Evolutionary conservation across 2,329 filamentous ascomycete species (phyloP).

Genomic region (Stagonosporopsis tanaceti): DNA sequence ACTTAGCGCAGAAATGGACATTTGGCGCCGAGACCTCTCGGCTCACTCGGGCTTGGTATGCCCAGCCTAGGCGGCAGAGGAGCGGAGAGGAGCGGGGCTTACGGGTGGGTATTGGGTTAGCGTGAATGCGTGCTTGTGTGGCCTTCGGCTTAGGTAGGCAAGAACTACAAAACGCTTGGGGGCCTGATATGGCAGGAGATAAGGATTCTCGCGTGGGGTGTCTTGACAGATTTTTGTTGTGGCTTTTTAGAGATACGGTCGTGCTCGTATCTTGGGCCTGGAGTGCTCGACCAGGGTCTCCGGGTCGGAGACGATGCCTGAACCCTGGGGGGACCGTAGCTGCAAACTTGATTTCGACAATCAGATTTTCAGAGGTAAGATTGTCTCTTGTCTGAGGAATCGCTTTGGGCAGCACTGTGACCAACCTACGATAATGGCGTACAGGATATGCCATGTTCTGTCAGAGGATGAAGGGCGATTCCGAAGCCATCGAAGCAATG

Average conservation of each 20-base stretch:
- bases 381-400: neutral
- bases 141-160: constrained; percentile 1
- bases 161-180: constrained; percentile 1
- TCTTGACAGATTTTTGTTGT: neutral
- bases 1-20: constrained; percentile 7
- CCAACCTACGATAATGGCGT: neutral
- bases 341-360: constrained; percentile 3
- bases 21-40: constrained; percentile 27
- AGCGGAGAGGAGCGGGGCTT: constrained; percentile 34
- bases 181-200: constrained; percentile 3
- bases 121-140: constrained; percentile 4
- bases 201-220: constrained; percentile 2
- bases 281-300: neutral
- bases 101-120: constrained; percentile 4
- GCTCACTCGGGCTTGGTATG: constrained; percentile 25
- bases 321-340: constrained; percentile 1
- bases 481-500: neutral
- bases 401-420: neutral
- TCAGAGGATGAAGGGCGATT: neutral
- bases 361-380: neutral
- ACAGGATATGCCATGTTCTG: neutral
- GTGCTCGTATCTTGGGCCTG: neutral
- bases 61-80: constrained; percentile 28
- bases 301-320: neutral
- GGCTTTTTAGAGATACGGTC: neutral